phyloP scores from a whole-genome alignment of 768 basidiomycete species.

The Phylloporus sp. region DNA sequence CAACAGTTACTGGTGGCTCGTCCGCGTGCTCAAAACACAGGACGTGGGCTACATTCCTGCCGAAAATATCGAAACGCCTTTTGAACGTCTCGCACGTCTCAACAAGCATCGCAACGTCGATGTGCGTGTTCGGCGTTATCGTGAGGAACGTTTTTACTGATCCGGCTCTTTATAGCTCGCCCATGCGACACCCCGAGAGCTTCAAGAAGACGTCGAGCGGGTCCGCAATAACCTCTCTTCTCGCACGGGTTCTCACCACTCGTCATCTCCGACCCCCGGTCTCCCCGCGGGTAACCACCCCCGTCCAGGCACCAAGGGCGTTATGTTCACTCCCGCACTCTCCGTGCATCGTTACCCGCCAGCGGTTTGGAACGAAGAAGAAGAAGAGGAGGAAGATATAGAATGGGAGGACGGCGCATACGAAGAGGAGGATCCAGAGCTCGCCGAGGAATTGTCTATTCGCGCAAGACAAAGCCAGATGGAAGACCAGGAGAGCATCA shows the following conservation, averaged over 20 bases:
- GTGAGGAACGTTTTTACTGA: not conserved
- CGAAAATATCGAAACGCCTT: conserved; percentile 98
- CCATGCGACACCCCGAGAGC: conserved; percentile 43
- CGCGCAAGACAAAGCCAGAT: conserved; percentile 35
- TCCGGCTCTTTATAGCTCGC: conserved; percentile 21
- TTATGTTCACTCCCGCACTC: conserved; percentile 69
- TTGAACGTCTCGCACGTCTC: conserved; percentile 88
- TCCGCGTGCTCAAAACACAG: conserved; percentile 96
- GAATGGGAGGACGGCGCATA: conserved; percentile 64
- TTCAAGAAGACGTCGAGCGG: conserved; percentile 52
- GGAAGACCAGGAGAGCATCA: conserved; percentile 27
- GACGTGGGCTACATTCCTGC: conserved; percentile 99
- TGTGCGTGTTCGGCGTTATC: conserved; percentile 44
- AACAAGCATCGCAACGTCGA: conserved; percentile 98
- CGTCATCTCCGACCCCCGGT: conserved; percentile 44
- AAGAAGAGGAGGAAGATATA: conserved; percentile 50
- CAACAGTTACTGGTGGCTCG: conserved; percentile 99
- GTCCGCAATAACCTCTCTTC: conserved; percentile 48
- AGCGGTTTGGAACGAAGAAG: conserved; percentile 78
- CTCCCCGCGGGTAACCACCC: conserved; percentile 26
- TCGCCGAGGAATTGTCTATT: conserved; percentile 51
- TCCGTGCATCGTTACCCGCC: conserved; percentile 74
- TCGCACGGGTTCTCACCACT: conserved; percentile 43
- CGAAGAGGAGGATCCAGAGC: conserved; percentile 61
- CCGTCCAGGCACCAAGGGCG: conserved; percentile 38